Evolutionary conservation across 1,284 basidiomycete species (phyloP).

Genomic region (Ceratobasidium sp.): DNA sequence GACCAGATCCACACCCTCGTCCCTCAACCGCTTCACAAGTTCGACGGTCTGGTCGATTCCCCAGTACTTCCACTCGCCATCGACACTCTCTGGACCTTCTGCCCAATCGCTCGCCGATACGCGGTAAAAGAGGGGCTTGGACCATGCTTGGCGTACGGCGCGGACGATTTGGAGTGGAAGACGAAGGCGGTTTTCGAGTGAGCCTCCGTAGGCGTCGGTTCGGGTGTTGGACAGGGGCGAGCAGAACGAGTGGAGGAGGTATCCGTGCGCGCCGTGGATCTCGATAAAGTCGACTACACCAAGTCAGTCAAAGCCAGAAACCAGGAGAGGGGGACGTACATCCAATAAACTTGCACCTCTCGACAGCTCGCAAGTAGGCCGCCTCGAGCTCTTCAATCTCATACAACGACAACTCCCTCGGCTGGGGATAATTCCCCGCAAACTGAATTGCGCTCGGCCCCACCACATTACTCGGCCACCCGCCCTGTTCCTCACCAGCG

Average conservation of each 20-base stretch:
- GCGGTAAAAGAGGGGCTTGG: constrained; percentile 75
- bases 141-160: constrained; percentile 63
- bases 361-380: constrained; percentile 59
- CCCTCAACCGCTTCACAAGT: constrained; percentile 62
- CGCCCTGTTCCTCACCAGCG: constrained; percentile 57
- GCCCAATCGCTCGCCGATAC: constrained; percentile 81
- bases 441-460: constrained; percentile 67
- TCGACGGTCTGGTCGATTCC: constrained; percentile 77
- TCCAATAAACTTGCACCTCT: constrained; percentile 66
- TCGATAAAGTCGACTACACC: constrained; percentile 78
- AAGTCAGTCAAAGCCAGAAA: constrained; percentile 42
- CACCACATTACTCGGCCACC: constrained; percentile 63
- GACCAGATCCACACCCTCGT: constrained; percentile 72
- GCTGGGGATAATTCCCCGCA: constrained; percentile 56
- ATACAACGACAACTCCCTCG: constrained; percentile 62
- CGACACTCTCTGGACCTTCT: constrained; percentile 67
- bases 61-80: constrained; percentile 69
- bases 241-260: constrained; percentile 66
- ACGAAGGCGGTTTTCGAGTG: constrained; percentile 74
- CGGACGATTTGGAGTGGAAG: constrained; percentile 66
- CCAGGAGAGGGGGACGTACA: constrained; percentile 54
- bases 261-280: constrained; percentile 75
- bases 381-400: constrained; percentile 55
- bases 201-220: constrained; percentile 75
- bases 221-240: constrained; percentile 76